Percentiles rank a stretch among this genome's conserved stretches.
Conservation (phyloP, 1,139 yeast species). For the Zygosaccharomyces sapae region DNA sequence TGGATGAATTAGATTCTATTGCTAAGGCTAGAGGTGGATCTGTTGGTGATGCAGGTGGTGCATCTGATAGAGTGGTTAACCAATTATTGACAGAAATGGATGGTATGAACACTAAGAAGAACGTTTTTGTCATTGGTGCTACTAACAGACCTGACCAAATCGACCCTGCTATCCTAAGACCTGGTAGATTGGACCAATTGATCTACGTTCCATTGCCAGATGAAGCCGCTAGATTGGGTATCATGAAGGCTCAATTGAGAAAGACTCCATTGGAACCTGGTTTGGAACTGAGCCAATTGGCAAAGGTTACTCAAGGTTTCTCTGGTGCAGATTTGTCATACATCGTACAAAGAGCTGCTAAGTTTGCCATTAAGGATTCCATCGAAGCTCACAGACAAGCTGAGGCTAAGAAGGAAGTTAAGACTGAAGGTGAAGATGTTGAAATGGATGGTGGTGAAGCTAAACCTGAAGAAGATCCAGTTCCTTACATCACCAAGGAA, state of each 20-base stretch:
- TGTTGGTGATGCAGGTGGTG: constrained; percentile 95
- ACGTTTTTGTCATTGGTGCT: constrained; percentile 97
- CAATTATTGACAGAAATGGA: constrained; percentile 99
- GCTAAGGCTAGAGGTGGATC: constrained; percentile 97
- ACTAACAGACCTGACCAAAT: constrained; percentile 99
- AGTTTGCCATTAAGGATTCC: constrained; percentile 95
- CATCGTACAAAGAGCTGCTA: constrained; percentile 97
- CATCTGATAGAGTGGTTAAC: constrained; percentile 96
- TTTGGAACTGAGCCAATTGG: constrained; percentile 78
- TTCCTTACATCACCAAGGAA: constrained; percentile 87
- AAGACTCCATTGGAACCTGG: constrained; percentile 99
- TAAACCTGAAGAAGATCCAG: constrained; percentile 73
- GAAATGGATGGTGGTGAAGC: constrained; percentile 49
- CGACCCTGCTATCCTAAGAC: constrained; percentile 97
- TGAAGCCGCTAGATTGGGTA: constrained; percentile 90
- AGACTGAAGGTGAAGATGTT: constrained; percentile 43
- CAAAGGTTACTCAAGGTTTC: constrained; percentile 91
- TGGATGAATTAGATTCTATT: constrained; percentile 96
- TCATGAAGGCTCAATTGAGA: constrained; percentile 92
- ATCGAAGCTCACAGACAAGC: constrained; percentile 73
- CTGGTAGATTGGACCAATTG: constrained; percentile 98
- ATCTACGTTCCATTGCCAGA: constrained; percentile 98
- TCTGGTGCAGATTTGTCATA: constrained; percentile 98
- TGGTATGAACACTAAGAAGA: constrained; percentile 99
- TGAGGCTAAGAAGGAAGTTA: constrained; percentile 55